Evolutionary conservation across 208 protist species (phyloP).

Genomic region (Crithidia expoeki): DNA sequence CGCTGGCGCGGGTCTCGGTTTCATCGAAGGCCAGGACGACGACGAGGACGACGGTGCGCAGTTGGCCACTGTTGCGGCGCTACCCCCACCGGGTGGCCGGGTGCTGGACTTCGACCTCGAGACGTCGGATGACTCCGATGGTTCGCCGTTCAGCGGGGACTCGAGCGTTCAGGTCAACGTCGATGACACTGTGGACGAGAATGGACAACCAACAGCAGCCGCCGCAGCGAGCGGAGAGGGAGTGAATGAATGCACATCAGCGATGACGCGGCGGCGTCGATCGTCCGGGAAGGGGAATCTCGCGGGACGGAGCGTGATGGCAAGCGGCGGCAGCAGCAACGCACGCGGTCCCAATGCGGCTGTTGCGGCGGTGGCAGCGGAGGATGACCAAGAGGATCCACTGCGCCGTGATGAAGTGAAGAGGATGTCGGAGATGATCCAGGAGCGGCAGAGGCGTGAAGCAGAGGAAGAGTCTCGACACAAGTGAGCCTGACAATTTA

Average conservation of each 20-base stretch:
- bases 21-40: conserved; percentile 24
- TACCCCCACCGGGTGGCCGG: conserved; percentile 26
- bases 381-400: conserved; percentile 46
- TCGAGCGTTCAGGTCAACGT: background rate
- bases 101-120: conserved; percentile 26
- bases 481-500: background rate
- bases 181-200: background rate
- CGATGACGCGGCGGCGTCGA: background rate
- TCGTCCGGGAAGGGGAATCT: background rate
- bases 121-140: conserved; percentile 8
- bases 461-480: conserved; percentile 29
- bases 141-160: background rate
- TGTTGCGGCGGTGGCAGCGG: background rate
- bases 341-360: background rate
- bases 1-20: conserved; percentile 18
- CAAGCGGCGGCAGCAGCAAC: no score
- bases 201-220: background rate
- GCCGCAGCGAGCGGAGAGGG: background rate
- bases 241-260: background rate
- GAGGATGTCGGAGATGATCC: conserved; percentile 49
- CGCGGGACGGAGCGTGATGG: background rate
- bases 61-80: conserved; percentile 19
- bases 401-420: conserved; percentile 71
- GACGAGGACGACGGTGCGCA: conserved; percentile 8
- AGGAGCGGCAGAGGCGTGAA: conserved; percentile 38